Conservation (phyloP, 2,329 filamentous ascomycete genomes). For the Lasiodiplodia hormozganensis region DNA sequence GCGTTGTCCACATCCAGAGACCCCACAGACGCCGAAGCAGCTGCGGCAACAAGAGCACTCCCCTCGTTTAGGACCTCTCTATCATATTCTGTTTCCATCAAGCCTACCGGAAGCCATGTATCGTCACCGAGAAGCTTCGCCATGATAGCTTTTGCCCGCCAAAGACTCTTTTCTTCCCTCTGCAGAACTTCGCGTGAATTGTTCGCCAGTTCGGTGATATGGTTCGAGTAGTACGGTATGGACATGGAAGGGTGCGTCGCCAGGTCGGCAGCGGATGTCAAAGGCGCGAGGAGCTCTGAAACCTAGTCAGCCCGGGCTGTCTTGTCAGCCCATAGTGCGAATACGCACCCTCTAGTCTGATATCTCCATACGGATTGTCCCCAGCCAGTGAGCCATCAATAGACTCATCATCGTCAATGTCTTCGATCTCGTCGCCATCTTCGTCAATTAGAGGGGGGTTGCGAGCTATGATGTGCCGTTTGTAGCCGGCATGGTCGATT, state of each 20-base stretch:
- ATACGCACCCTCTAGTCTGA: conserved; percentile 69
- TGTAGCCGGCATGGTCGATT: conserved; percentile 76
- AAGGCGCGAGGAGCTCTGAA: conserved; percentile 74
- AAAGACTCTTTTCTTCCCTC: conserved; percentile 75
- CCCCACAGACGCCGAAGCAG: conserved; percentile 1
- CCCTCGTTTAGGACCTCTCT: conserved; percentile 49
- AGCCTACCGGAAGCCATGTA: conserved; percentile 65
- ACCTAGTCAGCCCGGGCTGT: conserved; percentile 35
- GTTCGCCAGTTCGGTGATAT: conserved; percentile 72
- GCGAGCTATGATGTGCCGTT: conserved; percentile 74
- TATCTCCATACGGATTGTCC: conserved; percentile 75
- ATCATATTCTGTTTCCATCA: conserved; percentile 60
- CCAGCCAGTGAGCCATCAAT: conserved; percentile 60
- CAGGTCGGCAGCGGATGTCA: conserved; percentile 77
- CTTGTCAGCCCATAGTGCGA: conserved; percentile 1
- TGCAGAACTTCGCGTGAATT: conserved; percentile 75
- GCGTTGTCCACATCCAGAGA: conserved; percentile 16
- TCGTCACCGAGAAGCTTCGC: conserved; percentile 78
- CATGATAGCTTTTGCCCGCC: conserved; percentile 76
- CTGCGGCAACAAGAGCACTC: not conserved
- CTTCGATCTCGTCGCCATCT: conserved; percentile 78
- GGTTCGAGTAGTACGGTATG: conserved; percentile 75
- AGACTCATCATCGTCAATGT: conserved; percentile 71
- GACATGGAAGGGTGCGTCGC: conserved; percentile 77
- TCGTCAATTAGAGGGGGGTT: conserved; percentile 78